These are phyloP conservation scores for Lathyrus tuberosus DNA, from an alignment of 306 rosid species.

Conservation along the genomic window DNA sequence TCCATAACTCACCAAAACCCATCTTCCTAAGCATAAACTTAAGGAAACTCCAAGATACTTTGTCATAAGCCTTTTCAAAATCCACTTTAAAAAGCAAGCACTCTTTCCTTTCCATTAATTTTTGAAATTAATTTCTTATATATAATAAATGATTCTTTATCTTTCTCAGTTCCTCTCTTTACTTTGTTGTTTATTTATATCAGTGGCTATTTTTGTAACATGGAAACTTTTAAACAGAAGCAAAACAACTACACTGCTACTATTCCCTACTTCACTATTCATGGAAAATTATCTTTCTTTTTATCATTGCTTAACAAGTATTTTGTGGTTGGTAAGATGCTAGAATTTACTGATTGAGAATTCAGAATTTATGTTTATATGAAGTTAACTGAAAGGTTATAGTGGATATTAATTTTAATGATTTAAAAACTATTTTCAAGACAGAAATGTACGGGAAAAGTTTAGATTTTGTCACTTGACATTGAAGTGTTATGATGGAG, in stretches of 20 bases:
- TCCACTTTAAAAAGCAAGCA: too few species aligned
- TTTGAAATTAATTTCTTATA: constrained; percentile 20
- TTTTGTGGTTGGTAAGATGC: neutral
- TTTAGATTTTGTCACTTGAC: neutral
- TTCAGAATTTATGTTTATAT: neutral
- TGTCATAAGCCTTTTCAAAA: too few species aligned
- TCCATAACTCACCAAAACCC: too few species aligned
- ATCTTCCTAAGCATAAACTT: too few species aligned
- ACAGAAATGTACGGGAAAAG: neutral
- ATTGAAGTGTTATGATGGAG: neutral
- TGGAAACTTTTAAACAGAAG: neutral
- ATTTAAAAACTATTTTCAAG: too few species aligned
- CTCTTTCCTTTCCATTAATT: constrained; percentile 37
- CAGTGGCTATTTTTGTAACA: neutral
- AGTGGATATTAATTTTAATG: neutral
- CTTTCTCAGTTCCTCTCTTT: neutral
- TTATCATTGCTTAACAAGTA: neutral
- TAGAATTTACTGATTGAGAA: neutral
- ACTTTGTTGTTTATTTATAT: constrained; percentile 15
- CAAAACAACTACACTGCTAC: neutral
- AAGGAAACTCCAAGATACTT: too few species aligned
- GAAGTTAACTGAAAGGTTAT: neutral
- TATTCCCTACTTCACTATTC: neutral
- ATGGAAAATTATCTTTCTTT: constrained; percentile 8
- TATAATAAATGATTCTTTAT: constrained; percentile 11